A percentile compares a stretch with the other conserved stretches of the same genome.
Conservation (phyloP, 2,329 filamentous ascomycete genomes). For the Aureobasidium musti region DNA sequence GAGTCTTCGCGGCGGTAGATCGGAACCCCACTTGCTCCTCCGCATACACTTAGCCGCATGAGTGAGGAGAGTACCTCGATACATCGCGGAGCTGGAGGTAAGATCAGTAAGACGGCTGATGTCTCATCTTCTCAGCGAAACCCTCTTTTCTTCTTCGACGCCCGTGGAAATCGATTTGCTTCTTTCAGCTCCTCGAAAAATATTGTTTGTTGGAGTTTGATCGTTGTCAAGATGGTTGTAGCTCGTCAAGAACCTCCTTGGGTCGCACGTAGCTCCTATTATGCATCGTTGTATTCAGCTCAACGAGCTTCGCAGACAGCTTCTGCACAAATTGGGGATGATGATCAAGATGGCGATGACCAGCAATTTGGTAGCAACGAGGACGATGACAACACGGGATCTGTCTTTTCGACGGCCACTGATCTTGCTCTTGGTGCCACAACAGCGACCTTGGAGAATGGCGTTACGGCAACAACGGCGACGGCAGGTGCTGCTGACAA, state of each 20-base stretch:
- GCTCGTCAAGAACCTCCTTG: slow-evolving; percentile 16
- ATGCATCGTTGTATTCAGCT: background rate
- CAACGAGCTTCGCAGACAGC: background rate
- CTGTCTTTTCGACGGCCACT: background rate
- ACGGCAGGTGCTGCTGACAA: background rate
- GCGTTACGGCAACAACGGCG: background rate
- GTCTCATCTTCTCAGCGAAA: background rate
- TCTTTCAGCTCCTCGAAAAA: background rate
- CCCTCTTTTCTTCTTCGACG: background rate
- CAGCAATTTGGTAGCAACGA: background rate
- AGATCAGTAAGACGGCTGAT: slow-evolving; percentile 22
- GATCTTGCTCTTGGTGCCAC: background rate
- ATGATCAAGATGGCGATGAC: background rate
- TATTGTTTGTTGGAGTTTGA: background rate
- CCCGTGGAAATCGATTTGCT: background rate
- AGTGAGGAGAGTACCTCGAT: slow-evolving; percentile 5
- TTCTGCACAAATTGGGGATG: background rate
- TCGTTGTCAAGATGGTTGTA: background rate
- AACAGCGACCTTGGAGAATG: background rate
- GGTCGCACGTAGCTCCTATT: slow-evolving; percentile 10
- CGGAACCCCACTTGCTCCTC: slow-evolving; percentile 24
- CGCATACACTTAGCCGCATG: slow-evolving; percentile 13
- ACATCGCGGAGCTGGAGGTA: background rate
- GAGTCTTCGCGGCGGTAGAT: background rate
- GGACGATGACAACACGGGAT: background rate